Percentiles rank a stretch among this genome's conserved stretches.
Conservation (phyloP, 1,284 basidiomycete species). For the Trichosporon coremiiforme region DNA sequence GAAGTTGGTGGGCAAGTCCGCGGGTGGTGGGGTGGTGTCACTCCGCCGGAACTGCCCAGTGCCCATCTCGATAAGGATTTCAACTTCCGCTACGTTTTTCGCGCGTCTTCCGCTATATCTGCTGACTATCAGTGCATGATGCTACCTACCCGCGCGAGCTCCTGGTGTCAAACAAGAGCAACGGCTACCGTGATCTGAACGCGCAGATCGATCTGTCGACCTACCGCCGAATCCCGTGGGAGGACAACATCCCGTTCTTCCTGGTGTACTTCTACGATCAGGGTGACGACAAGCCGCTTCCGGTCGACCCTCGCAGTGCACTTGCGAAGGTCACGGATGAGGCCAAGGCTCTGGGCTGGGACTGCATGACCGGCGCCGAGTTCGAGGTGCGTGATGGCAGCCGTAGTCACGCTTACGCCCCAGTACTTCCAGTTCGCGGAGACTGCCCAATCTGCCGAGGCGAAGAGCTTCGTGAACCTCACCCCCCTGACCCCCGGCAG, state of each 20-base stretch:
- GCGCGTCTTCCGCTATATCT: not conserved
- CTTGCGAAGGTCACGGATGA: constrained; percentile 65
- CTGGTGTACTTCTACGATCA: constrained; percentile 86
- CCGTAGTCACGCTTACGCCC: not conserved
- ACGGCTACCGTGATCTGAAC: constrained; percentile 86
- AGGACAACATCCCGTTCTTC: constrained; percentile 89
- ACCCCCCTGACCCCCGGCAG: constrained; percentile 86
- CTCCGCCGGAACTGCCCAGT: not conserved
- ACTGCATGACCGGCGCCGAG: constrained; percentile 79
- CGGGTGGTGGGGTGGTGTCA: not conserved
- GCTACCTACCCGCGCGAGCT: constrained; percentile 78
- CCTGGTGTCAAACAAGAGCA: constrained; percentile 81
- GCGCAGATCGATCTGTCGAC: constrained; percentile 82
- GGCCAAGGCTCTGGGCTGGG: constrained; percentile 59
- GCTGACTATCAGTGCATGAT: constrained; percentile 64
- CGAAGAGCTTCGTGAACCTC: constrained; percentile 76
- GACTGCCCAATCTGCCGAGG: constrained; percentile 70
- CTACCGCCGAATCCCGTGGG: constrained; percentile 87
- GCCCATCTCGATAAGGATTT: not conserved
- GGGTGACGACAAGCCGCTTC: constrained; percentile 71
- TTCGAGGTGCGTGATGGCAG: constrained; percentile 71
- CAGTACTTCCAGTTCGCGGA: constrained; percentile 97
- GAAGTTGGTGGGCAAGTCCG: not conserved
- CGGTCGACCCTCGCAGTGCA: constrained; percentile 82
- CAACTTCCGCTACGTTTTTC: not conserved